Evolutionary conservation across 2,329 filamentous ascomycete genomes (phyloP), one percentile per base, ranked within the genome.

Genomic region (Calonectria hongkongensis): DNA sequence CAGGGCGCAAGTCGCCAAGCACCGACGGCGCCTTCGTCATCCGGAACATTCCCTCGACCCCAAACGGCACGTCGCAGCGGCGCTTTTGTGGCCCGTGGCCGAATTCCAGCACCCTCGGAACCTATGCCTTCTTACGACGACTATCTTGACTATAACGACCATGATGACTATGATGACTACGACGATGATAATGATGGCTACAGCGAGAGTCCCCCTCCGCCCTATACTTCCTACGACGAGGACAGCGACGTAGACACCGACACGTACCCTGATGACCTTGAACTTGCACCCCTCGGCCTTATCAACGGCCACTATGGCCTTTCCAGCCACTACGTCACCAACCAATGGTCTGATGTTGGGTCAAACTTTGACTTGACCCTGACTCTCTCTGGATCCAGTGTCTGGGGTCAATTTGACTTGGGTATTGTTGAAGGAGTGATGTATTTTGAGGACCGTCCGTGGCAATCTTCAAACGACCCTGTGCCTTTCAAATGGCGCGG

Each of bases 321-420:
- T 16, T 51, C 71, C 12, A 84, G 80, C 58, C 66, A 70, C 12
- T 66, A 78, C 4, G 79, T 84, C 3, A 64, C 74, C 10, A 33
- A 33, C 0, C 30, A 83, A 36, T 85, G 82, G 82, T 66, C 74
- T 2, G 54, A 78, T 25, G 62, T 74, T 6, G 64, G 73, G 1
- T 66, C 75, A 3, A 79, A 84, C 28, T 80, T 85, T 27, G 74
- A 75, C 2, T 75, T 87, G 12, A 79, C 85, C 48, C 78, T 87
- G 18, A 85, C 85, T 2, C 82, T 87, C 1, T 81, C 80, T 18
- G 84, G 84, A 15, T 79, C 77, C 6, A 83, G 74, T 16, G 76
- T 89, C 9, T 90, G 88, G 88, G 87, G 85, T 0, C 78, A 74
- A 1, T 89, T 89, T 73, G 81, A 86, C 51, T 81, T 88, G 5